These are phyloP conservation scores for Amphicarpaea edgeworthii DNA, from an alignment of 306 rosid genomes.

Conservation along the genomic window DNA sequence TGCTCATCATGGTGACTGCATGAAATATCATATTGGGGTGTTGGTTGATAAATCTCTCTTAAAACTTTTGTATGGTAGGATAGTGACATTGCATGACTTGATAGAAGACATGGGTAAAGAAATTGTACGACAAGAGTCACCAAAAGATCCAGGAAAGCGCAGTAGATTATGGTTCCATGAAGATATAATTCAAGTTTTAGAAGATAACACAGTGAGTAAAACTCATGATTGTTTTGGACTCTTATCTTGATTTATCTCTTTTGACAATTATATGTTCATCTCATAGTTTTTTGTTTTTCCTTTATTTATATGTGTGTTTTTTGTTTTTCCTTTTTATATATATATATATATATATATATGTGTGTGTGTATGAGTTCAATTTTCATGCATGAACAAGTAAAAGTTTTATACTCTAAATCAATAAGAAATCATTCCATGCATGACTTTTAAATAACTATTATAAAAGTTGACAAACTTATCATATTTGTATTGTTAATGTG, in stretches of 20 bases:
- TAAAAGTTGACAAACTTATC: too few species aligned
- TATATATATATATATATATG: too few species aligned
- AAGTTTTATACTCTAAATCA: too few species aligned
- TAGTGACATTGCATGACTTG: conserved; percentile 1
- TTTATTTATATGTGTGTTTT: too few species aligned
- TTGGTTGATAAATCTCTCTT: background rate
- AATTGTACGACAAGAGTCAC: background rate
- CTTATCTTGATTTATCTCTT: background rate
- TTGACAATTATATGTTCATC: background rate
- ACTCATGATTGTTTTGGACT: background rate
- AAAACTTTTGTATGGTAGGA: background rate
- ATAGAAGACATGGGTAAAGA: background rate
- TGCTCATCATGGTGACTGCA: background rate
- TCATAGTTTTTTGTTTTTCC: background rate
- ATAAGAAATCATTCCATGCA: too few species aligned
- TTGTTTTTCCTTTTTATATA: too few species aligned
- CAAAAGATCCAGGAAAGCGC: background rate
- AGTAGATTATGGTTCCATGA: conserved; percentile 13
- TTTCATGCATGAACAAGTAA: too few species aligned
- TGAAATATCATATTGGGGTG: conserved; percentile 10
- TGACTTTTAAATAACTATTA: too few species aligned
- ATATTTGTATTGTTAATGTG: too few species aligned
- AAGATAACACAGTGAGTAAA: conserved; percentile 2
- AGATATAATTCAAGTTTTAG: background rate
- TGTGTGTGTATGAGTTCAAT: too few species aligned